Evolutionary conservation across 176 grass and related monocot genomes (phyloP).

Genomic region (Triticum monococcum): DNA sequence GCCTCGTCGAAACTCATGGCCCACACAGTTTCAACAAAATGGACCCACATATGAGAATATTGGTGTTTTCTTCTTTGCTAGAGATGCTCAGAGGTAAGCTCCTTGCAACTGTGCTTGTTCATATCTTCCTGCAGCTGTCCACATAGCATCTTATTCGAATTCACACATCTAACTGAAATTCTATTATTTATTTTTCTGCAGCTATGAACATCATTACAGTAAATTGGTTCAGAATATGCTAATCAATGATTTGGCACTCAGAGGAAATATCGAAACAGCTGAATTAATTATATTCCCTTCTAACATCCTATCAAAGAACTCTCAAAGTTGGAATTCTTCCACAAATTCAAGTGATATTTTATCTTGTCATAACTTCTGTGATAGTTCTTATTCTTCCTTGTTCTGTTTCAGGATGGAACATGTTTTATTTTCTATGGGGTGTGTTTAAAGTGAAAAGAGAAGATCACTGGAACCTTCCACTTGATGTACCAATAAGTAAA

Average conservation of each 20-base stretch:
- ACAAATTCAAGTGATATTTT: conserved; percentile 33
- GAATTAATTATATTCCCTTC: conserved; percentile 94
- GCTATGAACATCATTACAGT: conserved; percentile 84
- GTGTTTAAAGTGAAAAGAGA: conserved; percentile 63
- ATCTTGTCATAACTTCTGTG: conserved; percentile 17
- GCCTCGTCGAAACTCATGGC: conserved; percentile 76
- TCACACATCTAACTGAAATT: background rate
- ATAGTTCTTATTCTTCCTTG: conserved; percentile 28
- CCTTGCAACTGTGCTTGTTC: conserved; percentile 1
- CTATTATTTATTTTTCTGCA: conserved; percentile 32
- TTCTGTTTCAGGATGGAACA: conserved; percentile 83
- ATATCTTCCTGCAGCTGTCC: conserved; percentile 9
- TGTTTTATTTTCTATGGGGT: conserved; percentile 93
- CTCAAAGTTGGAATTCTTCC: conserved; percentile 61
- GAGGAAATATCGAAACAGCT: conserved; percentile 64
- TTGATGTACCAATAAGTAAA: conserved; percentile 30
- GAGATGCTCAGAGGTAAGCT: conserved; percentile 73
- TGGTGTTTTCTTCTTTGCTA: conserved; percentile 96
- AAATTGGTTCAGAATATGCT: conserved; percentile 90
- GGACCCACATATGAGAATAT: conserved; percentile 71
- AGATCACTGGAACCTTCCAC: conserved; percentile 25
- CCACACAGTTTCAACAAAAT: conserved; percentile 63
- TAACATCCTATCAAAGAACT: conserved; percentile 74
- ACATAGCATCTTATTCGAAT: conserved; percentile 5
- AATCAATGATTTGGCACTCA: conserved; percentile 77